phyloP scores from a whole-genome alignment of 2,329 filamentous ascomycete species.

The Mycocentrospora acerina region DNA sequence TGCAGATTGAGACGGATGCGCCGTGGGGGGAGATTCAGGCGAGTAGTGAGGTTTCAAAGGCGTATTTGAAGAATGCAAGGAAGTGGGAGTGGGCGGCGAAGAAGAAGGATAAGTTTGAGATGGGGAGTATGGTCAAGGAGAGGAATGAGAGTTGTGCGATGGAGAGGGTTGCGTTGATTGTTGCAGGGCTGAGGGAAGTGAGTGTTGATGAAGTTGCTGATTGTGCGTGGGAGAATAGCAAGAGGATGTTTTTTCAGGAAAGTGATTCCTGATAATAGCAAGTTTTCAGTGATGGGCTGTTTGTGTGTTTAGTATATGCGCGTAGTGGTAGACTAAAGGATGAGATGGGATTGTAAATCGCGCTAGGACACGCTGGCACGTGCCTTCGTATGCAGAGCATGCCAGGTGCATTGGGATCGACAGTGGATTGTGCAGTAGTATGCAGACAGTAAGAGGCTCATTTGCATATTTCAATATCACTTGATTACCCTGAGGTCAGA shows the following conservation, averaged over 20 bases:
- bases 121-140: constrained; percentile 52
- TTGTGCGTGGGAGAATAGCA: constrained; percentile 43
- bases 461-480: too few species aligned
- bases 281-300: too few species aligned
- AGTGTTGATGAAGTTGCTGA: constrained; percentile 47
- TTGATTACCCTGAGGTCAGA: too few species aligned
- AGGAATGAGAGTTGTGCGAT: constrained; percentile 55
- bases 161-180: constrained; percentile 49
- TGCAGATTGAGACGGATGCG: constrained; percentile 54
- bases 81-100: constrained; percentile 43
- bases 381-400: too few species aligned
- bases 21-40: constrained; percentile 51
- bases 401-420: background rate
- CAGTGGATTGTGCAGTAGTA: too few species aligned
- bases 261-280: too few species aligned
- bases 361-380: too few species aligned
- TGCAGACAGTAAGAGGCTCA: too few species aligned
- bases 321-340: too few species aligned
- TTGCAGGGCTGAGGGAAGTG: constrained; percentile 52
- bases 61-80: constrained; percentile 45
- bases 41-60: constrained; percentile 42
- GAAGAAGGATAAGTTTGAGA: constrained; percentile 54
- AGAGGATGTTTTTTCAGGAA: constrained; percentile 17
- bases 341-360: too few species aligned
- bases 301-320: too few species aligned